Evolutionary conservation across 2,329 filamentous ascomycete genomes (phyloP), one percentile per base, ranked within the genome.

Genomic region (Colletotrichum musicola): DNA sequence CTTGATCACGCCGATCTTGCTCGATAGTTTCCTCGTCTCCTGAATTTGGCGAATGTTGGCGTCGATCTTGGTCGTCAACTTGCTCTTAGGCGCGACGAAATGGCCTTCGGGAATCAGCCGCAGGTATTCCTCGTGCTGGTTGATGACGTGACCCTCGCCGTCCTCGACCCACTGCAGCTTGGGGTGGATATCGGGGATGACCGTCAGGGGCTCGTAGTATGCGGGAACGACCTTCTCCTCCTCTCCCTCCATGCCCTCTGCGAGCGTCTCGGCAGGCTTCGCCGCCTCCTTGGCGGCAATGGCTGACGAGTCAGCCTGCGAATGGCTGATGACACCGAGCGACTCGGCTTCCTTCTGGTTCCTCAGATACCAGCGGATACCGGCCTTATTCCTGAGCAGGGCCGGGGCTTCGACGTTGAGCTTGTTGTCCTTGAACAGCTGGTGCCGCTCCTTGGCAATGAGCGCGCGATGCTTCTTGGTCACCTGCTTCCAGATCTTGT

Each of bases 401-500:
- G 96, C 96, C 18, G 94, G 94, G 71, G 97, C 94, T 35, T 99
- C 96, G 0, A 88, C 80, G 76, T 98, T 97, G 57, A 99, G 84
- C 75, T 90, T 93, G 74, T 94, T 91, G 58, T 92, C 92, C 70
- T 92, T 92, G 81, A 99, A 97, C 14, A 99, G 87, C 46, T 92
- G 89, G 78, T 94, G 91, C 38, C 96, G 89, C 77, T 97, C 93
- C 71, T 95, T 94, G 68, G 96, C 92, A 61, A 95, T 89, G 25
- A 92, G 83, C 4, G 96, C 96, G 71, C 96, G 91, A 75, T 97
- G 95, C 77, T 96, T 98, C 81, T 98, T 98, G 2, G 96, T 99
- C 47, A 97, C 94, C 80, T 98, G 95, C 82, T 98, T 99, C 96
- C 97, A 99, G 42, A 96, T 93, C 78, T 97, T 97, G 82, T 96